Evolutionary conservation across 345 rosid genomes (phyloP).

Genomic region (Gossypium thurberi): DNA sequence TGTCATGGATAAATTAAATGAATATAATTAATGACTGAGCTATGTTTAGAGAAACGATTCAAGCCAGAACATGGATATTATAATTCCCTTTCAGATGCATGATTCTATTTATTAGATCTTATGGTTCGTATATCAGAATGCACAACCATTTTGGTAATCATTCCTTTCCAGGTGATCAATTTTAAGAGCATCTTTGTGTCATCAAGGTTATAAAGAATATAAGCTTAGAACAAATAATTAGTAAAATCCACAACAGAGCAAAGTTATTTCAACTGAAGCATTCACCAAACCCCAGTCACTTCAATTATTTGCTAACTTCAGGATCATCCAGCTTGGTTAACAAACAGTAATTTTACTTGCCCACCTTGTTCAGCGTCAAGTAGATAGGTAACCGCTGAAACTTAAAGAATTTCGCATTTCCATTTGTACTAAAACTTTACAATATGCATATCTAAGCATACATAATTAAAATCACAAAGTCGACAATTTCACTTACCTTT

Average conservation of each 20-base stretch:
- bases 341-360: not conserved
- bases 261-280: not conserved
- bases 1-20: not conserved
- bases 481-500: conserved; percentile 31
- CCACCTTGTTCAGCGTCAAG: not conserved
- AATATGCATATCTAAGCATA: conserved; percentile 2
- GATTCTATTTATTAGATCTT: not conserved
- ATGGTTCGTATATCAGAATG: not conserved
- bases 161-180: not conserved
- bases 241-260: not conserved
- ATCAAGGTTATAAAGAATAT: not conserved
- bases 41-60: not conserved
- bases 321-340: not conserved
- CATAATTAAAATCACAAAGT: conserved; percentile 10
- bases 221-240: not conserved
- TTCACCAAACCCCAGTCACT: not conserved
- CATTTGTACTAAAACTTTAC: not conserved
- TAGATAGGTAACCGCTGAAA: not conserved
- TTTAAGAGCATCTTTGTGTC: not conserved
- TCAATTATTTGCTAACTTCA: not conserved
- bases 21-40: not conserved
- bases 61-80: not conserved
- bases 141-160: not conserved
- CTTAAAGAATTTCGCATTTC: not conserved
- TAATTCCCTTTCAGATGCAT: not conserved